phyloP scores from a whole-genome alignment of 495 filamentous ascomycete genomes.

The Halenospora varia region DNA sequence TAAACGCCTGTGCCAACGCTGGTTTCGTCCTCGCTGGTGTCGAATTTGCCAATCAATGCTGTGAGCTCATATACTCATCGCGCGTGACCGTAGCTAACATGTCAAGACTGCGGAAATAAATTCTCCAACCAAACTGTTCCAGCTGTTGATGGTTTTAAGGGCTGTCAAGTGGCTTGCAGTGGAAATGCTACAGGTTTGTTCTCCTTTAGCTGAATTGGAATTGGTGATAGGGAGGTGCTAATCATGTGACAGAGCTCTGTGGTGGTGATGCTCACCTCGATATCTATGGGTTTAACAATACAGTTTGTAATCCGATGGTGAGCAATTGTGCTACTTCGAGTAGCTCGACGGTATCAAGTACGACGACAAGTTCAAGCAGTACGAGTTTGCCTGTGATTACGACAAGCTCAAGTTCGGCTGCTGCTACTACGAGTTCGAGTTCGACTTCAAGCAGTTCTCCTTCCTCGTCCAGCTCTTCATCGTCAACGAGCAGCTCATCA shows the following conservation, averaged over 20 bases:
- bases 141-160: not conserved
- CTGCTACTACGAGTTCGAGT: not conserved
- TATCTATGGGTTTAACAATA: no score
- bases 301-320: no score
- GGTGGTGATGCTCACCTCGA: no score
- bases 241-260: no score
- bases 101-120: not conserved
- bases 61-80: not conserved
- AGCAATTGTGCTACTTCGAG: no score
- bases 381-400: no score
- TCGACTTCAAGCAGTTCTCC: not conserved
- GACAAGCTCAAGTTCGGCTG: no score
- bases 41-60: constrained; percentile 40
- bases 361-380: no score
- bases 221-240: no score
- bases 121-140: not conserved
- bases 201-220: no score
- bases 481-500: no score
- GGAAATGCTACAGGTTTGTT: not conserved
- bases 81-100: not conserved
- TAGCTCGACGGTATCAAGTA: no score
- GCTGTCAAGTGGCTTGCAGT: not conserved
- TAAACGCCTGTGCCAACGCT: constrained; percentile 36
- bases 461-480: not conserved
- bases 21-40: constrained; percentile 47